Conservation (phyloP, 345 rosid species). For the Turritis glabra region DNA sequence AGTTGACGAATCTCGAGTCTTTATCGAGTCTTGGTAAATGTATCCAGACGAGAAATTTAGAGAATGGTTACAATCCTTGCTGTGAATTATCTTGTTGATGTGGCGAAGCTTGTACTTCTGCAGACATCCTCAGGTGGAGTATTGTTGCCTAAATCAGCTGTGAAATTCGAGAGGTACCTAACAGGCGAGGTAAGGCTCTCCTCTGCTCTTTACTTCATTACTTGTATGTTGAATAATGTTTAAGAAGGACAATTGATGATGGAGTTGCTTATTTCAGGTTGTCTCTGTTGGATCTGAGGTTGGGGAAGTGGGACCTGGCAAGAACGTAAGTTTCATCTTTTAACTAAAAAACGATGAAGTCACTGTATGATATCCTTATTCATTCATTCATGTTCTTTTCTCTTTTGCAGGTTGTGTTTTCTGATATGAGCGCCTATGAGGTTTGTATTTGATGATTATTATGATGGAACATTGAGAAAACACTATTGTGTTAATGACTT, state of each 20-base stretch:
- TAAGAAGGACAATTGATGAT: neutral
- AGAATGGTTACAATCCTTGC: neutral
- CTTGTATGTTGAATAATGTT: no score
- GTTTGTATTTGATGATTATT: constrained; percentile 36
- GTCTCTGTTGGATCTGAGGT: constrained; percentile 69
- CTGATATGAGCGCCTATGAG: constrained; percentile 78
- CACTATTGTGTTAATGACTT: neutral
- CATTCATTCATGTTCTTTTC: neutral
- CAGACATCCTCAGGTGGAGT: constrained; percentile 88
- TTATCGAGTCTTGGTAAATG: neutral
- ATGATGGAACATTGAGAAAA: neutral
- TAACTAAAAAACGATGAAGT: neutral
- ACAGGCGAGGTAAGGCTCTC: constrained; percentile 64
- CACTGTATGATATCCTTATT: neutral
- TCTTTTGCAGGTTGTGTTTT: constrained; percentile 66
- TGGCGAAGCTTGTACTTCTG: neutral
- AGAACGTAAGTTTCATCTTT: constrained; percentile 52
- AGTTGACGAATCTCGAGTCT: neutral
- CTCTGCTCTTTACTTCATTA: neutral
- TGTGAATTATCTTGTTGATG: neutral
- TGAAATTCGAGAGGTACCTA: constrained; percentile 73
- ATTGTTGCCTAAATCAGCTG: constrained; percentile 78
- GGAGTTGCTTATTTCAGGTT: constrained; percentile 42
- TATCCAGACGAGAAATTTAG: neutral
- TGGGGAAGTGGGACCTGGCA: constrained; percentile 59